Conservation (phyloP, 352 stramenopile genomes). For the Pythium vanterpoolii region DNA sequence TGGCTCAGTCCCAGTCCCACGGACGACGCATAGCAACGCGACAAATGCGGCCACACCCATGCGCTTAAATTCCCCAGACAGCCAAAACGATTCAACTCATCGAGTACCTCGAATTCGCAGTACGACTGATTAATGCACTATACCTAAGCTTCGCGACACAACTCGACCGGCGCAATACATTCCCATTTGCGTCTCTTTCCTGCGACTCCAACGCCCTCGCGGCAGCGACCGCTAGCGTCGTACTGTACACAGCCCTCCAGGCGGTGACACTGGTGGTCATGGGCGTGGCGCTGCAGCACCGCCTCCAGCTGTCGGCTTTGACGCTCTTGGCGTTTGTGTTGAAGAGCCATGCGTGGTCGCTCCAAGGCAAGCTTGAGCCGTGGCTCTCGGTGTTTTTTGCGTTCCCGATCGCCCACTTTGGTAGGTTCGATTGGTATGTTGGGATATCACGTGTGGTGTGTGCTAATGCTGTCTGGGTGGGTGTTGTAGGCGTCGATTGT, state of each 20-base stretch:
- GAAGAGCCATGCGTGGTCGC: constrained; percentile 11
- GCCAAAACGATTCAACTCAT: constrained; percentile 12
- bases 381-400: constrained; percentile 14
- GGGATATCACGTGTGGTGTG: not conserved
- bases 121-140: constrained; percentile 3
- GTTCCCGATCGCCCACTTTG: constrained; percentile 20
- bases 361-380: constrained; percentile 10
- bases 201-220: constrained; percentile 31
- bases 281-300: constrained; percentile 6
- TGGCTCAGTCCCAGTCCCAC: too few species aligned
- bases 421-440: not conserved
- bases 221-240: constrained; percentile 22
- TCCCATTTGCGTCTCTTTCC: constrained; percentile 58
- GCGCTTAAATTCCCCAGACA: constrained; percentile 5
- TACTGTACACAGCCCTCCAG: not conserved
- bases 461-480: not conserved
- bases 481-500: constrained; percentile 12
- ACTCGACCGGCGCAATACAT: constrained; percentile 36
- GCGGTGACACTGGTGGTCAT: not conserved
- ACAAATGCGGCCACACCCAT: not conserved
- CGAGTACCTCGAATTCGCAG: constrained; percentile 16
- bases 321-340: constrained; percentile 14
- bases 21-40: not conserved
- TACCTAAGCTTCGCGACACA: constrained; percentile 1
- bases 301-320: constrained; percentile 10